Percentiles rank a stretch among this genome's conserved stretches.
These are phyloP conservation scores for Pyronema domesticum DNA, from an alignment of 495 filamentous ascomycete genomes.

Conservation along the genomic window DNA sequence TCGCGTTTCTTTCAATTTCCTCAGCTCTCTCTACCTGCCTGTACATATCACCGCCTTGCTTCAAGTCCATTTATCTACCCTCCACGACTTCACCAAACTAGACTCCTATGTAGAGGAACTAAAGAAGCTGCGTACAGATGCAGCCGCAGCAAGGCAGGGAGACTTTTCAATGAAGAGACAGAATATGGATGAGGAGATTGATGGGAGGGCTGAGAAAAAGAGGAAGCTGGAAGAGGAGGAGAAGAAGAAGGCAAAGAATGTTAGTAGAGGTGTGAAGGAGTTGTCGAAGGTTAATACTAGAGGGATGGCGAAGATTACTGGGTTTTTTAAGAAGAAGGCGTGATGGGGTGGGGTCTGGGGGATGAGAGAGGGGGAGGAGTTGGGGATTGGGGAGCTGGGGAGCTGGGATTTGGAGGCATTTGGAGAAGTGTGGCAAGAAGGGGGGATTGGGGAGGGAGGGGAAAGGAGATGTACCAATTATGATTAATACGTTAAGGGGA, in stretches of 20 bases:
- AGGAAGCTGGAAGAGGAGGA: slow-evolving; percentile 46
- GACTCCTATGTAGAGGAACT: slow-evolving; percentile 48
- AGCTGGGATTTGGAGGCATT: too few species aligned
- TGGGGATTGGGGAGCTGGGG: not conserved
- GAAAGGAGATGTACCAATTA: too few species aligned
- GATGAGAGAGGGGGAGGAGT: not conserved
- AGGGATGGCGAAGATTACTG: slow-evolving; percentile 95
- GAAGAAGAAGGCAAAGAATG: slow-evolving; percentile 43
- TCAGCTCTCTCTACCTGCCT: slow-evolving; percentile 54
- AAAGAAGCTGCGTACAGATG: slow-evolving; percentile 47
- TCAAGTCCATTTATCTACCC: slow-evolving; percentile 26
- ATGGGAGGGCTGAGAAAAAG: slow-evolving; percentile 59
- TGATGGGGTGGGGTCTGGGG: not conserved
- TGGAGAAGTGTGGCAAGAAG: too few species aligned
- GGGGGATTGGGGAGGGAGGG: too few species aligned
- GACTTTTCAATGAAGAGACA: slow-evolving; percentile 63
- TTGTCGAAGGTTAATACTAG: slow-evolving; percentile 73
- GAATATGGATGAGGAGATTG: slow-evolving; percentile 48
- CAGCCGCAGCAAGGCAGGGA: slow-evolving; percentile 42
- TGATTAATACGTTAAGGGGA: too few species aligned
- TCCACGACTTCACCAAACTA: slow-evolving; percentile 51
- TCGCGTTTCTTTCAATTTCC: slow-evolving; percentile 56
- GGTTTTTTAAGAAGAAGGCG: slow-evolving; percentile 66
- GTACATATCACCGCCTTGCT: slow-evolving; percentile 34
- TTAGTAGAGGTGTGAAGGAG: slow-evolving; percentile 56